Conservation (phyloP, 2,329 filamentous ascomycete genomes). For the Colletotrichum siamense region DNA sequence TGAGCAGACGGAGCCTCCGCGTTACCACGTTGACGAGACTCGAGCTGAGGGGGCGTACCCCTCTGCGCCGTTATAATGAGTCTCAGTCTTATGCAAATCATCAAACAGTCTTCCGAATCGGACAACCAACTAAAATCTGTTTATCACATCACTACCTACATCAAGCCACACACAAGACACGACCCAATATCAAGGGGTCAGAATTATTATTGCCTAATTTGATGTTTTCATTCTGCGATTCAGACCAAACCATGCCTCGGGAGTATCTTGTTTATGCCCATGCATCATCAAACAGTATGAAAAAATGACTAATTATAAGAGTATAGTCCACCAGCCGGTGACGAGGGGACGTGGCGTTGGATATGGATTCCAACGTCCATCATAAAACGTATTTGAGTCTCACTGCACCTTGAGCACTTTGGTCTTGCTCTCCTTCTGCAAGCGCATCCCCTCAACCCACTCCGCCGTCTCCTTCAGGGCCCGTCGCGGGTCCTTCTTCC, state of each 20-base stretch:
- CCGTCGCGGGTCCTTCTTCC: constrained; percentile 62
- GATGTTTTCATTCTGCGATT: background rate
- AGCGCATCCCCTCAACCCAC: constrained; percentile 58
- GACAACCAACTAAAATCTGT: background rate
- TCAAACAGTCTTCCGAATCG: background rate
- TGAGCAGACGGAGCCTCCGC: background rate
- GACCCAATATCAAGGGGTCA: background rate
- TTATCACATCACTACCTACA: background rate
- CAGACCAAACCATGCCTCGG: background rate
- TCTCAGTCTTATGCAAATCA: background rate
- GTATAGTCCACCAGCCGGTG: background rate
- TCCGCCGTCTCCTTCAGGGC: constrained; percentile 57
- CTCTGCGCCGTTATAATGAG: background rate
- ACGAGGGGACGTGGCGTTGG: background rate
- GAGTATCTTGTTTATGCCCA: background rate
- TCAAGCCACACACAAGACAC: background rate
- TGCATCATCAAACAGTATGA: background rate
- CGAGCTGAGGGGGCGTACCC: constrained; percentile 6
- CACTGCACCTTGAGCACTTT: constrained; percentile 56
- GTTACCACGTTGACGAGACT: background rate
- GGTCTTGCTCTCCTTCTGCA: constrained; percentile 55
- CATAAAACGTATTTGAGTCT: background rate
- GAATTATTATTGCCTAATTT: background rate
- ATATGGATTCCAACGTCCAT: background rate
- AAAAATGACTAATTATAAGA: background rate